Evolutionary conservation across 306 rosid species (phyloP), one percentile per base, ranked within the genome.

Genomic region (Acacia melanoxylon): DNA sequence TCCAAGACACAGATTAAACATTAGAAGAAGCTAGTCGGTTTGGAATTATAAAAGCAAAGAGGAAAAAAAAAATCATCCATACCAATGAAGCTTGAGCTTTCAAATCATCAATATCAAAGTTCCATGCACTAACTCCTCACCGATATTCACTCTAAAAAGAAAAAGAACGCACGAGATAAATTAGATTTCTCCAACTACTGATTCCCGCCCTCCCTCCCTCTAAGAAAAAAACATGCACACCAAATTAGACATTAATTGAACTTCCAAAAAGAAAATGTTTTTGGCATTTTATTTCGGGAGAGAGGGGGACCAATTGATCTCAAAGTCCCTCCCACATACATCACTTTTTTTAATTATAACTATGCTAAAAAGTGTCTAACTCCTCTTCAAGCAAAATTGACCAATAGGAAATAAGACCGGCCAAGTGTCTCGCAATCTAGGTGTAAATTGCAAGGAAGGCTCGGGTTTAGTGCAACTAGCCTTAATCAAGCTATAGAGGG

Each of bases 41-140:
- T n/a, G n/a, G n/a, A n/a, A n/a, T n/a, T n/a, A n/a, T n/a, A n/a
- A n/a, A n/a, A n/a, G 48, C 16, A 13, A 31, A 52, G 20, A 72
- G 25, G 37, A 24, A 75, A 78, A 65, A 13, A 59, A 15, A 76
- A 49, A 25, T 8, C 74, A 70, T 59, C 72, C 90, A 82, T 89
- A 96, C 99, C 98, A 89, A 35, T 61, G 99, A 91, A 54, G 99
- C 99, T 86, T 94, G 99, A 65, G 95, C 96, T 90, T 93, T 96
- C 85, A 96, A 89, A 89, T 96, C 99, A 76, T 90, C 97, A 68
- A 96, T 40, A 75, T 96, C 97, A 16, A 96, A 96, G 90, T 96
- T 92, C 99, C 99, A 96, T 27, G 99, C 99, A 78, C 99, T 96
- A 79, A 96, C 99, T 73, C 99, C 99, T 82, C 98, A 94, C 51